These are phyloP conservation scores for Volvox reticuliferus DNA, from an alignment of 139 green algal genomes.

Conservation along the genomic window DNA sequence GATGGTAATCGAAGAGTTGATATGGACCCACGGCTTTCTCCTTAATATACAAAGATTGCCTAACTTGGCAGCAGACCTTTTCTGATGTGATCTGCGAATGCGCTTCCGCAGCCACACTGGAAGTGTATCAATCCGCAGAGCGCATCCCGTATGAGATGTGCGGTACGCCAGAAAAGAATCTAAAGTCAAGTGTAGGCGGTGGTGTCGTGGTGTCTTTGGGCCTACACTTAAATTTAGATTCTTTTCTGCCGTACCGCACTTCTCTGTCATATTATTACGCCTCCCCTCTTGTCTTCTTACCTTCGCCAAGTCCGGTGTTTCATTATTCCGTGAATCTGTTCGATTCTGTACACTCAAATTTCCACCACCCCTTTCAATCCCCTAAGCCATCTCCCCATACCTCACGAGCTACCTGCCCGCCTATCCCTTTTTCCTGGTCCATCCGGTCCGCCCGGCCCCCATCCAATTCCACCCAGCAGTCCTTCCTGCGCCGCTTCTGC, in stretches of 20 bases:
- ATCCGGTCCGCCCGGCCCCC: not conserved
- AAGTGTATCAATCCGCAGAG: no score
- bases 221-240: no score
- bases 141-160: no score
- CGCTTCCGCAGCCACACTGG: no score
- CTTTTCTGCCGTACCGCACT: no score
- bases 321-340: not conserved
- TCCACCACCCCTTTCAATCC: not conserved
- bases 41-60: not conserved
- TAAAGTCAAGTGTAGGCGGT: no score
- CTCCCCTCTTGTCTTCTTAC: no score
- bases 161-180: no score
- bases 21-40: not conserved
- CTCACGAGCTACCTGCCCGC: not conserved
- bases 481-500: constrained; percentile 31
- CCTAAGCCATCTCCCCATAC: no score
- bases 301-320: not conserved
- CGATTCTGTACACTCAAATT: not conserved
- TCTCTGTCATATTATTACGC: no score
- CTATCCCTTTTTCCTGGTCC: not conserved
- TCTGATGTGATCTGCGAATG: no score
- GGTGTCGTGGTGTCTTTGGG: no score
- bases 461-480: not conserved
- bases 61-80: not conserved
- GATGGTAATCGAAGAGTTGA: not conserved